A percentile compares a stretch with the other conserved stretches of the same genome.
These are phyloP conservation scores for Heliocybe sulcata DNA, from an alignment of 1,284 basidiomycete species.

Conservation along the genomic window DNA sequence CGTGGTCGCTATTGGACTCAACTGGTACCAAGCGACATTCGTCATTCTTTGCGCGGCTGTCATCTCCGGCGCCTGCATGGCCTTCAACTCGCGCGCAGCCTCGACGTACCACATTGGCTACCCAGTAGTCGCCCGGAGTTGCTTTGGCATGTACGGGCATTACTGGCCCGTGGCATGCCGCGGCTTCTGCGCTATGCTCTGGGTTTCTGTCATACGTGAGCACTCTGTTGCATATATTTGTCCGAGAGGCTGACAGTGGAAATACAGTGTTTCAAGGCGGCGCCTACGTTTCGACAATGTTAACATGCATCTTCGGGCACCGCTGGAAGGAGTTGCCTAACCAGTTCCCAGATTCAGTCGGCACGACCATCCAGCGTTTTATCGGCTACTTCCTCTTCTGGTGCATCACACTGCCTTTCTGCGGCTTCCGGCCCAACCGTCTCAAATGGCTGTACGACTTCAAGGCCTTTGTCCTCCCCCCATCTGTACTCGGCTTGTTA, in stretches of 20 bases:
- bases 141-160: constrained; percentile 36
- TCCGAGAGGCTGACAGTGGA: too few species aligned
- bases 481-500: constrained; percentile 32
- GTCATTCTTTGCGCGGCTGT: constrained; percentile 23
- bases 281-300: constrained; percentile 22
- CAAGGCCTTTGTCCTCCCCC: constrained; percentile 32
- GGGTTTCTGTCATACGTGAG: constrained; percentile 27
- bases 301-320: constrained; percentile 32
- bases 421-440: constrained; percentile 36
- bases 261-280: constrained; percentile 16
- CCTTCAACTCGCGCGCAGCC: constrained; percentile 31
- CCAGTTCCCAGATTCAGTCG: constrained; percentile 27
- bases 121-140: constrained; percentile 33
- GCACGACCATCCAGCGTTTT: constrained; percentile 25
- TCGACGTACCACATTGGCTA: constrained; percentile 38
- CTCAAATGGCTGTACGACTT: constrained; percentile 36
- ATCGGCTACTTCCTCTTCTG: constrained; percentile 25
- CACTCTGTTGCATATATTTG: constrained; percentile 9
- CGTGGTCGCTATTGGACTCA: constrained; percentile 22
- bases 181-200: constrained; percentile 34
- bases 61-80: constrained; percentile 16
- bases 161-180: constrained; percentile 35
- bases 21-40: constrained; percentile 23
- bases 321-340: constrained; percentile 30
- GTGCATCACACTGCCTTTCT: constrained; percentile 34